Evolutionary conservation across 441 rosid genomes (phyloP).

Genomic region (Croton setiger): DNA sequence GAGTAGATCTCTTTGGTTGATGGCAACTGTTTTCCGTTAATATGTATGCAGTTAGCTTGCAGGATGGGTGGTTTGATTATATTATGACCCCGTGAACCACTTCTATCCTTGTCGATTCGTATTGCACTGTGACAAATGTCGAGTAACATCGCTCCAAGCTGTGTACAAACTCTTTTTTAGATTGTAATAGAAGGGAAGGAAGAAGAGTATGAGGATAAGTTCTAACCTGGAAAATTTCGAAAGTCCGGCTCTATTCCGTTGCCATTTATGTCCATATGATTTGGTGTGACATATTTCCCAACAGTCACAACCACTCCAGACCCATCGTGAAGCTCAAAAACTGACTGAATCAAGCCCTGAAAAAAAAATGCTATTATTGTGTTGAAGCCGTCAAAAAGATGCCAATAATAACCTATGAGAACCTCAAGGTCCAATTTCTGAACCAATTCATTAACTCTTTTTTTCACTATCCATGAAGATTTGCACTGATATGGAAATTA

Average conservation of each 20-base stretch:
- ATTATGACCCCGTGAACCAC: neutral
- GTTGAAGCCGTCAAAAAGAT: no score
- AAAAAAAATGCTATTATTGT: neutral
- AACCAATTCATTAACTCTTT: neutral
- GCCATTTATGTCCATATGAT: conserved; percentile 87
- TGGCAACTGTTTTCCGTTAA: neutral
- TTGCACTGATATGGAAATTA: neutral
- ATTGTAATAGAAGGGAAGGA: neutral
- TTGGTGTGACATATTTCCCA: conserved; percentile 90
- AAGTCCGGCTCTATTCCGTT: conserved; percentile 86
- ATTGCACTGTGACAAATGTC: conserved; percentile 56
- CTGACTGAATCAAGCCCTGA: conserved; percentile 91
- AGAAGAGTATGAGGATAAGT: neutral
- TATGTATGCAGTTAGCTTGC: no score
- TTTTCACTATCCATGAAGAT: neutral
- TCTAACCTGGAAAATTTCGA: conserved; percentile 62
- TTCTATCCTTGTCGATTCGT: conserved; percentile 45
- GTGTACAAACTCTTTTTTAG: conserved; percentile 25
- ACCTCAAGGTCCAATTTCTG: neutral
- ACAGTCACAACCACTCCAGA: conserved; percentile 87
- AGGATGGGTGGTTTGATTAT: neutral
- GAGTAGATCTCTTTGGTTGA: neutral
- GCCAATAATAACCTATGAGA: neutral
- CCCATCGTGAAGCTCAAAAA: conserved; percentile 85
- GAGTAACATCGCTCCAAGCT: conserved; percentile 74